Percentiles rank a stretch among this genome's conserved stretches.
Evolutionary conservation across 169 alveolate genomes (phyloP).

Genomic region (Plasmodium fragile): DNA sequence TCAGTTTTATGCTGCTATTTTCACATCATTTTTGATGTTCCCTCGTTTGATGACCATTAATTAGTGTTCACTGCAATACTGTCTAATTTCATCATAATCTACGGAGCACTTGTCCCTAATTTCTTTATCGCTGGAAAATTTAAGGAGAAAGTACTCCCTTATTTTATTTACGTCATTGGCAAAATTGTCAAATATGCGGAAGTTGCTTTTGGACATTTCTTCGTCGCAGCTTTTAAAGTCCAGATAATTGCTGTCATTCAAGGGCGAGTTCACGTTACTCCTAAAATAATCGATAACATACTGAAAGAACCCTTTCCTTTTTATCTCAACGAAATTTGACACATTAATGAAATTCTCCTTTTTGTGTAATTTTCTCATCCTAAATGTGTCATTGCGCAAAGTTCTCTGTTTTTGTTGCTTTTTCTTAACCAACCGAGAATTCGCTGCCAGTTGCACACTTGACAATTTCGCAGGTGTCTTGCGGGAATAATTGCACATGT

Average conservation of each 20-base stretch:
- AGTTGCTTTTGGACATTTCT: conserved; percentile 55
- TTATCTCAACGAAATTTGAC: conserved; percentile 45
- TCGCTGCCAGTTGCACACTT: conserved; percentile 23
- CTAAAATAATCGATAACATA: conserved; percentile 42
- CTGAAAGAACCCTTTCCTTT: conserved; percentile 55
- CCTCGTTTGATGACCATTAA: not conserved
- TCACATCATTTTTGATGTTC: not conserved
- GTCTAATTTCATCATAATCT: conserved; percentile 63
- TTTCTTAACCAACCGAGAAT: conserved; percentile 13
- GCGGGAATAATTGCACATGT: conserved; percentile 26
- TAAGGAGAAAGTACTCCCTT: conserved; percentile 37
- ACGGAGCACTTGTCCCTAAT: conserved; percentile 56
- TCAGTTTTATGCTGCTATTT: not conserved
- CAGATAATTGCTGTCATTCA: conserved; percentile 25
- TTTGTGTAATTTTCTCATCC: conserved; percentile 14
- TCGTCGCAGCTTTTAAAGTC: conserved; percentile 71
- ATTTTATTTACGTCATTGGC: conserved; percentile 44
- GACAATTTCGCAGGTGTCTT: conserved; percentile 25
- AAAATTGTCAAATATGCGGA: conserved; percentile 46
- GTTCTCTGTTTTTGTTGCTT: not conserved
- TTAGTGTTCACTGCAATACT: conserved; percentile 26
- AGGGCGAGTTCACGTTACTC: not conserved
- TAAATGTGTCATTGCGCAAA: not conserved
- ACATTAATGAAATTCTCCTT: conserved; percentile 31
- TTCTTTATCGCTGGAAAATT: conserved; percentile 27